phyloP scores from a whole-genome alignment of 1,139 yeast genomes.

The Saccharomyces uvarum region DNA sequence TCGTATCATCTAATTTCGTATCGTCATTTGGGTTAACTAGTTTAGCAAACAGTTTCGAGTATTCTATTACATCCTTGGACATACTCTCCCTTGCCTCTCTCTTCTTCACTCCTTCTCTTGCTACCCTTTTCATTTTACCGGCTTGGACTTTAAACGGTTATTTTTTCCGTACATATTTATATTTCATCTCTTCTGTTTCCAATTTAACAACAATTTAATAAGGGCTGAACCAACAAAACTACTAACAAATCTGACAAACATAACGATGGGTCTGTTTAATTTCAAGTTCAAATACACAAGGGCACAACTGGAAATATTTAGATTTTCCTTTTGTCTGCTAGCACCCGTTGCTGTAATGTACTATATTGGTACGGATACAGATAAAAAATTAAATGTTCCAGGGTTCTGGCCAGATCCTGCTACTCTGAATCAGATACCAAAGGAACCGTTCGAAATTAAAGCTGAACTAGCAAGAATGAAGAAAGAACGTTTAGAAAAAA shows the following conservation, averaged over 20 bases:
- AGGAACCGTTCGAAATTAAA: slow-evolving; percentile 84
- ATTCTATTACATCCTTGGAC: slow-evolving; percentile 12
- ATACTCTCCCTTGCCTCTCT: neutral
- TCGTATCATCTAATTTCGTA: slow-evolving; percentile 21
- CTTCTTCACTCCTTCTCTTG: neutral
- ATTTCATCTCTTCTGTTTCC: neutral
- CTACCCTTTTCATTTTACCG: neutral
- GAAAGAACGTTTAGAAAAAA: slow-evolving; percentile 63
- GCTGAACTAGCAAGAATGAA: slow-evolving; percentile 85
- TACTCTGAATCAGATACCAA: slow-evolving; percentile 81
- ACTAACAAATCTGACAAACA: neutral
- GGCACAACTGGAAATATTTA: slow-evolving; percentile 61
- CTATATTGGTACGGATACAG: slow-evolving; percentile 85
- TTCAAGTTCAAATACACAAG: slow-evolving; percentile 34
- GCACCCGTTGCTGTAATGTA: slow-evolving; percentile 87
- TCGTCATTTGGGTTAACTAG: slow-evolving; percentile 13
- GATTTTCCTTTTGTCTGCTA: slow-evolving; percentile 77
- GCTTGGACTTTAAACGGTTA: neutral
- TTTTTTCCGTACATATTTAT: neutral
- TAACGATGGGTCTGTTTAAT: slow-evolving; percentile 4
- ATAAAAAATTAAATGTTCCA: slow-evolving; percentile 81
- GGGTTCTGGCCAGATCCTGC: slow-evolving; percentile 98
- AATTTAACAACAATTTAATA: neutral
- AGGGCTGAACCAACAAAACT: neutral
- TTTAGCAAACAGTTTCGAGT: slow-evolving; percentile 20